Evolutionary conservation across 2,329 filamentous ascomycete species (phyloP).

Genomic region (Colletotrichum tabaci): DNA sequence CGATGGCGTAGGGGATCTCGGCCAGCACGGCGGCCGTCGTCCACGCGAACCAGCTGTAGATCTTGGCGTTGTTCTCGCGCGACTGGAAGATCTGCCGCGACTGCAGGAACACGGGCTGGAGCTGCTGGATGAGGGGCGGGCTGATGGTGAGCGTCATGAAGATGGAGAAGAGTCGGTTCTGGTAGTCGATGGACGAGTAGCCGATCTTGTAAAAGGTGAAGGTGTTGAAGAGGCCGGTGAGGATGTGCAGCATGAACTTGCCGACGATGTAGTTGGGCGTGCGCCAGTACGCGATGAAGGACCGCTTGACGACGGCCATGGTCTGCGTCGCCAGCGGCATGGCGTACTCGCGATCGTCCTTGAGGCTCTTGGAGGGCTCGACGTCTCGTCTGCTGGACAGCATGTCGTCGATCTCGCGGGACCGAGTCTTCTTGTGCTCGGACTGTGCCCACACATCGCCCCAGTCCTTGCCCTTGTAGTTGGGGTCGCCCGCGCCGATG

Average conservation of each 20-base stretch:
- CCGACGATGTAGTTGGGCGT: constrained; percentile 74
- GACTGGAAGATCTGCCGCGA: constrained; percentile 78
- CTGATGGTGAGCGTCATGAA: constrained; percentile 85
- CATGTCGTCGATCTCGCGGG: constrained; percentile 67
- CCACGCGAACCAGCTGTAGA: constrained; percentile 84
- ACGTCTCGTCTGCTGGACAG: constrained; percentile 60
- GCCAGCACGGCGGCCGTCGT: constrained; percentile 75
- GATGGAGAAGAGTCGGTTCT: constrained; percentile 80
- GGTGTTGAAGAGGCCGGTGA: constrained; percentile 77
- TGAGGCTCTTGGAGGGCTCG: constrained; percentile 55
- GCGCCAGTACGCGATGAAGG: constrained; percentile 76
- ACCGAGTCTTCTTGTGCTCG: constrained; percentile 60
- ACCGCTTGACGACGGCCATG: constrained; percentile 66
- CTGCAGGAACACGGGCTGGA: constrained; percentile 80
- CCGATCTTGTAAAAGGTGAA: constrained; percentile 79
- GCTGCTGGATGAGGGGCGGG: constrained; percentile 81
- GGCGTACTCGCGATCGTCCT: constrained; percentile 74
- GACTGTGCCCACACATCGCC: constrained; percentile 72
- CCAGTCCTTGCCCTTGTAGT: constrained; percentile 75
- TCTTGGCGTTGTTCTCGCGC: constrained; percentile 83
- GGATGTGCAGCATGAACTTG: constrained; percentile 73
- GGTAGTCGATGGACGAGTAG: constrained; percentile 72
- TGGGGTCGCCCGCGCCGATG: constrained; percentile 74
- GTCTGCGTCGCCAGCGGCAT: constrained; percentile 71
- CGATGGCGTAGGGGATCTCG: constrained; percentile 79